Evolutionary conservation across 768 basidiomycete species (phyloP).

Genomic region (Psilocybe sp.): DNA sequence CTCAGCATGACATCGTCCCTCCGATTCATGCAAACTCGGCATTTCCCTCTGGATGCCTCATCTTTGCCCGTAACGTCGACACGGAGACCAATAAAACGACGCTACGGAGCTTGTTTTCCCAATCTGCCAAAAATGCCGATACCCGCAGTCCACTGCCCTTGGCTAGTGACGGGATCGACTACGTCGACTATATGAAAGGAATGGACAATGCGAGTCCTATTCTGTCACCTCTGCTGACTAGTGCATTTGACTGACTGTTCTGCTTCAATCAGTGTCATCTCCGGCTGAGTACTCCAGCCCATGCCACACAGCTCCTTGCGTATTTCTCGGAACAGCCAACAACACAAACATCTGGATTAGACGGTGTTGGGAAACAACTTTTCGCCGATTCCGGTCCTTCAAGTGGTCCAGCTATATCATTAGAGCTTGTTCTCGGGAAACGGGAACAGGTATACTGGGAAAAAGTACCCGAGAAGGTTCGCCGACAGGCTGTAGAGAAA

Average conservation of each 20-base stretch:
- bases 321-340: constrained; percentile 37
- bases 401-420: constrained; percentile 27
- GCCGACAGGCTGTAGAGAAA: constrained; percentile 56
- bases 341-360: constrained; percentile 51
- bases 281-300: constrained; percentile 53
- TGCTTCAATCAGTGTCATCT: constrained; percentile 58
- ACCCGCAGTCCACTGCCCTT: not conserved
- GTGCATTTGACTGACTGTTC: not conserved
- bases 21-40: constrained; percentile 28
- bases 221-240: not conserved
- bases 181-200: constrained; percentile 78
- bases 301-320: constrained; percentile 41
- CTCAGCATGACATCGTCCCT: not conserved
- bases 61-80: constrained; percentile 70
- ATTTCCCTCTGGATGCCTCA: constrained; percentile 65
- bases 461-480: constrained; percentile 72
- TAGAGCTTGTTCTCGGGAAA: constrained; percentile 61
- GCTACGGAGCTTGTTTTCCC: constrained; percentile 54
- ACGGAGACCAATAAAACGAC: constrained; percentile 81
- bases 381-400: constrained; percentile 2
- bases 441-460: constrained; percentile 77
- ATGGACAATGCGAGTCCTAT: constrained; percentile 59
- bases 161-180: constrained; percentile 50
- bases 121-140: constrained; percentile 29
- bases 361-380: constrained; percentile 40